Evolutionary conservation across 805 yeast species (phyloP), one percentile per base, ranked within the genome.

Genomic region (Clavispora asparagi): DNA sequence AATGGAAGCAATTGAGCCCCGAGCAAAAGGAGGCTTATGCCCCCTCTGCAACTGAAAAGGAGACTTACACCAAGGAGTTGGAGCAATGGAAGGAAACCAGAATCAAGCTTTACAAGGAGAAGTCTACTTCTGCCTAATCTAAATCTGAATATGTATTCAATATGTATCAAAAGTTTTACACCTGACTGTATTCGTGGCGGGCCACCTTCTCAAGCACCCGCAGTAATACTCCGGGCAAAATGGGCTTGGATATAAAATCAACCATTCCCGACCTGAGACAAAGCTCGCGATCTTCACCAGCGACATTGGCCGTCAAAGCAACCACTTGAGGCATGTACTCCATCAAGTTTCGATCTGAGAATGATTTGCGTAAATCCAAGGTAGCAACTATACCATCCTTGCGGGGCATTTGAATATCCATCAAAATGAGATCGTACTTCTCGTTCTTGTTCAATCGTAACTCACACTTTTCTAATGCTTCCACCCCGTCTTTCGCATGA

Each of bases 301-400:
- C 80, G 11, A 78, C 82, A 50, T 78, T 76, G 13, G 79, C 80
- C 9, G 79, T 76, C 48, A 76, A 59, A 10, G 79, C 79, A 11
- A 76, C 68, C 7, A 76, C 62, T 14, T 63, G 55, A n/a, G 78
- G 77, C 40, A 66, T 42, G 32, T 40, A 50, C 2, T 48, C 44
- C 12, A 30, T 51, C 7, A 50, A 48, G 4, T 56, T 54, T 14
- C 53, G 49, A 9, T 56, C 61, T 0, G 31, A 31, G 44, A 73
- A 74, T 25, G 56, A 44, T 40, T 61, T 58, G 38, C 54, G 56
- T 33, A 76, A 55, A 45, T 73, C 77, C 9, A 58, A 59, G 0
- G 79, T 69, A 1, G 80, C 72, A 6, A 73, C 69, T n/a, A 78
- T 68, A 1, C 86, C 86, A 57, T 81, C 86, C 49, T 76, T 69